These are phyloP conservation scores for Dactylellina cionopaga DNA, from an alignment of 2,329 filamentous ascomycete species.

Conservation along the genomic window DNA sequence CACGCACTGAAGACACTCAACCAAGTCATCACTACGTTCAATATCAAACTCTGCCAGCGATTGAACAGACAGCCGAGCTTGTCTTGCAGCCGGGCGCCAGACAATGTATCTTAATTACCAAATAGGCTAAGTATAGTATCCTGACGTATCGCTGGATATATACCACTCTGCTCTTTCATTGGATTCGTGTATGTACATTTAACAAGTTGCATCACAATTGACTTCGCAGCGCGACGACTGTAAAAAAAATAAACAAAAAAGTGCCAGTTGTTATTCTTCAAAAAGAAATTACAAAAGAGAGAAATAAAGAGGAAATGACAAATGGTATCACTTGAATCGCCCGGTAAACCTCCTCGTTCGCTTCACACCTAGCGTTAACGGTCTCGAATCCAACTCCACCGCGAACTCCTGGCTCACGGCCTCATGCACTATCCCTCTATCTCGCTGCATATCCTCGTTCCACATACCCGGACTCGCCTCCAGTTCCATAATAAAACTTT, in stretches of 20 bases:
- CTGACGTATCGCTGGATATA: too few relatives aligned
- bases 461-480: constrained; percentile 50
- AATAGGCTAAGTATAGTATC: too few relatives aligned
- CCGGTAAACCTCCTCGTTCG: constrained; percentile 22
- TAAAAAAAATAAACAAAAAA: background rate
- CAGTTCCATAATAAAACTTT: constrained; percentile 43
- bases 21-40: constrained; percentile 30
- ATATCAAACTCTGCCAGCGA: too few relatives aligned
- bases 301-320: background rate
- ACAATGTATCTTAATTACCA: too few relatives aligned
- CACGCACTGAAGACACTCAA: constrained; percentile 31
- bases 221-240: too few relatives aligned
- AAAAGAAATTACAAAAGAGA: constrained; percentile 9
- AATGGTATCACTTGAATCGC: constrained; percentile 26
- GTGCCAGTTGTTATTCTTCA: constrained; percentile 22
- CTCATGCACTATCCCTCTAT: constrained; percentile 37
- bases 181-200: too few relatives aligned
- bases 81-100: too few relatives aligned
- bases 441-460: constrained; percentile 42
- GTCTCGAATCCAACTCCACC: constrained; percentile 45
- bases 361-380: constrained; percentile 33
- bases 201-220: too few relatives aligned
- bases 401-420: constrained; percentile 46
- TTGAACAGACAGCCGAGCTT: too few relatives aligned
- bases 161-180: too few relatives aligned